Percentiles rank a stretch among this genome's conserved stretches.
These are phyloP conservation scores for Mycena floridula DNA, from an alignment of 768 basidiomycete species.

Conservation along the genomic window DNA sequence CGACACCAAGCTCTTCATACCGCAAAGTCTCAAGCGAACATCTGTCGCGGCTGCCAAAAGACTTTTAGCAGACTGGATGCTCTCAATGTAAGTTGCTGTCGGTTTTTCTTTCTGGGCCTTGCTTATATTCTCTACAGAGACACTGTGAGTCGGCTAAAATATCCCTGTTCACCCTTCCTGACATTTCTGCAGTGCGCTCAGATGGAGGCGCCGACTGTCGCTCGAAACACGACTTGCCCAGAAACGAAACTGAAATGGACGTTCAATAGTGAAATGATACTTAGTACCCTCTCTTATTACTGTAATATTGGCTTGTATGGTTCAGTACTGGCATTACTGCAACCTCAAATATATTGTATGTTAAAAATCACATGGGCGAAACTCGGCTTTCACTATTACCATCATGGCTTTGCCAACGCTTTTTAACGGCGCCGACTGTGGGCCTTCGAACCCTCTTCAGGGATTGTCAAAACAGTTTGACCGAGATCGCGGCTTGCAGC, in stretches of 20 bases:
- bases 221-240: slow-evolving; percentile 27
- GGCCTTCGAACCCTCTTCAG: slow-evolving; percentile 80
- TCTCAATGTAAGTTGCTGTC: slow-evolving; percentile 75
- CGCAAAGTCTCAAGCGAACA: slow-evolving; percentile 75
- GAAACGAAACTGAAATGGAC: slow-evolving; percentile 3
- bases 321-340: neutral
- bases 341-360: neutral
- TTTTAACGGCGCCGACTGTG: slow-evolving; percentile 73
- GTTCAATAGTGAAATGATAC: neutral
- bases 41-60: slow-evolving; percentile 90
- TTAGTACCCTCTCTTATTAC: neutral
- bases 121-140: slow-evolving; percentile 40
- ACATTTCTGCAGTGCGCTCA: slow-evolving; percentile 56
- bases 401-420: slow-evolving; percentile 80
- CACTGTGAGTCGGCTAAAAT: slow-evolving; percentile 66
- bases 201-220: slow-evolving; percentile 81
- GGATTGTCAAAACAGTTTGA: slow-evolving; percentile 75
- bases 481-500: slow-evolving; percentile 71
- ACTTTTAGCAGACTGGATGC: slow-evolving; percentile 93
- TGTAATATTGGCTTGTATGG: neutral
- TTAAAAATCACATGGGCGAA: slow-evolving; percentile 7
- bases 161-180: too few relatives aligned
- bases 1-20: slow-evolving; percentile 89
- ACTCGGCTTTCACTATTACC: neutral
- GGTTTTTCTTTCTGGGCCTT: slow-evolving; percentile 5